Percentiles rank a stretch among this genome's conserved stretches.
Conservation (phyloP, 2,329 filamentous ascomycete genomes). For the Colletotrichum sp. region DNA sequence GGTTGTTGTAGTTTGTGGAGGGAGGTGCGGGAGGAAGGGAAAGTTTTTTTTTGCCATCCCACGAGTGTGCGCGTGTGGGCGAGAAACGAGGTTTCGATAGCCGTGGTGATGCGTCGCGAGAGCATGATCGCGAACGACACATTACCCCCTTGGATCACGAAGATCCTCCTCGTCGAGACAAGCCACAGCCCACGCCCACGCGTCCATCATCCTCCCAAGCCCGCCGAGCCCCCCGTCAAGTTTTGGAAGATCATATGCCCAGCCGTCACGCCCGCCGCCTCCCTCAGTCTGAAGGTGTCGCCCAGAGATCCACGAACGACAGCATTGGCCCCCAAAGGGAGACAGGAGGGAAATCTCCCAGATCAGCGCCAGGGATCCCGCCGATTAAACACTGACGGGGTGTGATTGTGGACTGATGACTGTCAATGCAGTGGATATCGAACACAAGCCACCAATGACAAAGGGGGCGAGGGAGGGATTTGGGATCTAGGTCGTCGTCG, state of each 20-base stretch:
- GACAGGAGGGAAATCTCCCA: not conserved
- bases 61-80: not conserved
- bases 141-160: not conserved
- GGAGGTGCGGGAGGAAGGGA: not conserved
- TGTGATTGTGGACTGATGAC: slow-evolving; percentile 3
- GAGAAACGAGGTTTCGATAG: not conserved
- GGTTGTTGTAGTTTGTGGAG: not conserved
- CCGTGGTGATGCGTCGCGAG: not conserved
- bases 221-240: not conserved
- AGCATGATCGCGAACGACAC: not conserved
- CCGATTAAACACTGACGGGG: slow-evolving; percentile 2
- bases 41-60: no score
- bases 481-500: not conserved
- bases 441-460: not conserved
- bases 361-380: slow-evolving; percentile 15
- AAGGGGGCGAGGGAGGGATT: not conserved
- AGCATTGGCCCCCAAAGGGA: not conserved
- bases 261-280: not conserved
- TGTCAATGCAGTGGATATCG: slow-evolving; percentile 1
- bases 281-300: not conserved
- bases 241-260: not conserved
- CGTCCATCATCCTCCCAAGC: not conserved
- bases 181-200: not conserved
- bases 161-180: slow-evolving; percentile 7
- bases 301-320: not conserved